A percentile compares a stretch with the other conserved stretches of the same genome.
Conservation (phyloP, 768 basidiomycete genomes). For the Fistulinella prunicolor region DNA sequence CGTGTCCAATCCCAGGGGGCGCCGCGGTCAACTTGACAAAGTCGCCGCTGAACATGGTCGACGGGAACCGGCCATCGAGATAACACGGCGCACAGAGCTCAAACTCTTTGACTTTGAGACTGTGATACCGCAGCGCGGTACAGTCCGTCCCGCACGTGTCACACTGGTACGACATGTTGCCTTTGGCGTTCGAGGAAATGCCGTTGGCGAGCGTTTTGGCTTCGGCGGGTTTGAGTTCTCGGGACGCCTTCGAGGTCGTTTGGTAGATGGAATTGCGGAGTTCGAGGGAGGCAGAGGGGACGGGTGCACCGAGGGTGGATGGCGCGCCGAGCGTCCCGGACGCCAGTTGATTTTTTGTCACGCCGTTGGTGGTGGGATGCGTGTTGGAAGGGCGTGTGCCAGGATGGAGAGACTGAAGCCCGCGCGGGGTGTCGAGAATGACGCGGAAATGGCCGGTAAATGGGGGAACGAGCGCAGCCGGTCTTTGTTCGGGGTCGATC, state of each 20-base stretch:
- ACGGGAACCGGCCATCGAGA: slow-evolving; percentile 94
- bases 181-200: slow-evolving; percentile 44
- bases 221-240: slow-evolving; percentile 63
- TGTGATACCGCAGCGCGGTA: slow-evolving; percentile 84
- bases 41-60: slow-evolving; percentile 94
- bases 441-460: slow-evolving; percentile 99
- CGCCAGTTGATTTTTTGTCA: slow-evolving; percentile 36
- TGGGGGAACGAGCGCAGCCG: slow-evolving; percentile 91
- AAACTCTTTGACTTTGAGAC: slow-evolving; percentile 87
- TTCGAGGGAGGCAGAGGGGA: slow-evolving; percentile 72
- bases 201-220: slow-evolving; percentile 61
- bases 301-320: slow-evolving; percentile 13
- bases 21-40: slow-evolving; percentile 78
- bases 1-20: slow-evolving; percentile 31
- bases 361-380: slow-evolving; percentile 47
- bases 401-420: slow-evolving; percentile 89
- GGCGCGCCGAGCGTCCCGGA: slow-evolving; percentile 11
- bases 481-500: slow-evolving; percentile 97
- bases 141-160: slow-evolving; percentile 97
- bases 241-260: slow-evolving; percentile 80
- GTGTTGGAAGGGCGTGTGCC: slow-evolving; percentile 60
- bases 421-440: slow-evolving; percentile 93
- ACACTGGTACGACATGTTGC: slow-evolving; percentile 66
- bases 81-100: slow-evolving; percentile 92
- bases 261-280: slow-evolving; percentile 87